Percentiles rank a stretch among this genome's conserved stretches.
Conservation (phyloP, 2,329 filamentous ascomycete genomes). For the Scolecobasidium constrictum region DNA sequence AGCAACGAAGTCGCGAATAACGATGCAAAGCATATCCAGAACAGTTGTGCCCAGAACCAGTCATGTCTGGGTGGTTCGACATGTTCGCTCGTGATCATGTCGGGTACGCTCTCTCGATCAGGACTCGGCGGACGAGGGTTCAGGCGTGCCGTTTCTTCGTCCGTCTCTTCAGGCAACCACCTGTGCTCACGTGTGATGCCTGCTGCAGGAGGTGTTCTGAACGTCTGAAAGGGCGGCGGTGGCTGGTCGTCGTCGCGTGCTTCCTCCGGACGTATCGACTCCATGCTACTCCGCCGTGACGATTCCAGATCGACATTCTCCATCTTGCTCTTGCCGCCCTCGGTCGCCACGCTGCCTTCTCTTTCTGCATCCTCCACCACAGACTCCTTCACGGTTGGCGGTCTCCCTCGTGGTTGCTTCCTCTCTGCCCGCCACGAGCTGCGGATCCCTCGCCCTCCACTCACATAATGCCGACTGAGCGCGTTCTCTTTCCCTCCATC, state of each 20-base stretch:
- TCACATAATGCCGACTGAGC: slow-evolving; percentile 23
- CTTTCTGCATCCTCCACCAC: slow-evolving; percentile 22
- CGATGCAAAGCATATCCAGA: slow-evolving; percentile 71
- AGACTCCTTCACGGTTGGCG: slow-evolving; percentile 22
- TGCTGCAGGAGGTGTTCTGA: slow-evolving; percentile 32
- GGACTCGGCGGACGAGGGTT: slow-evolving; percentile 37
- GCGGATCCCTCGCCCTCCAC: slow-evolving; percentile 40
- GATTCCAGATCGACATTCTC: slow-evolving; percentile 79
- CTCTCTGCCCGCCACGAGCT: slow-evolving; percentile 46
- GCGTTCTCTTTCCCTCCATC: slow-evolving; percentile 23
- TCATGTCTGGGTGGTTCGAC: slow-evolving; percentile 59
- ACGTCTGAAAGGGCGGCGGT: slow-evolving; percentile 46
- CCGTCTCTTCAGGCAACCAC: slow-evolving; percentile 37
- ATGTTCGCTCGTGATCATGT: slow-evolving; percentile 42
- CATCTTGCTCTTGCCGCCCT: slow-evolving; percentile 49
- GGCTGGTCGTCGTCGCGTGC: slow-evolving; percentile 16
- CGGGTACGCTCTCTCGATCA: slow-evolving; percentile 43
- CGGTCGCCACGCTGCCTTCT: slow-evolving; percentile 26
- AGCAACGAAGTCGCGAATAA: slow-evolving; percentile 83
- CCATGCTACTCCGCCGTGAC: slow-evolving; percentile 36
- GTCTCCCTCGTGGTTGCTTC: slow-evolving; percentile 27
- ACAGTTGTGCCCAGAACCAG: slow-evolving; percentile 83
- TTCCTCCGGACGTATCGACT: slow-evolving; percentile 31
- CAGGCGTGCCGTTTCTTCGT: slow-evolving; percentile 36
- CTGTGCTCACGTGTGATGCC: slow-evolving; percentile 8